Base-by-base conservation (phyloP, 352 stramenopile species). In the Pythium utonaiense region DNA sequence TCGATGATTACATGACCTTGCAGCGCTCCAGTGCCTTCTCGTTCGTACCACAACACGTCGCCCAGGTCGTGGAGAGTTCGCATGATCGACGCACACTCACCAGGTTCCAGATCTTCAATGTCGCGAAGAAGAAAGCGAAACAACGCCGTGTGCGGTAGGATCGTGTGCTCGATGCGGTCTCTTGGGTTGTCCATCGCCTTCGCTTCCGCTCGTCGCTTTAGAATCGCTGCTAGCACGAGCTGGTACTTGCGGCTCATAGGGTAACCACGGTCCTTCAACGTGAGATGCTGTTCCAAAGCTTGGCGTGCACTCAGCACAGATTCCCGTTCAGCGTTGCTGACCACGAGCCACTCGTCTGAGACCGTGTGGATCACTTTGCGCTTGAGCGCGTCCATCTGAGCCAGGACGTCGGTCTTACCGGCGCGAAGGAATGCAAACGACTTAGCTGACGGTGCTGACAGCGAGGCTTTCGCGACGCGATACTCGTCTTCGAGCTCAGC, bases 11-110 rank as follows among this genome's bases (percentile, higher is more conserved):
- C 44, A 0, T n/a, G 34, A 16, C 50, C 52, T 24, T 47, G 38
- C 14, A 62, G 25, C 3, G 44, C 33, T 2, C 60, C 53, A 1
- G 53, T 27, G 16, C 36, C 42, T 33, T 57, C 53, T 22, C 38
- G 53, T 28, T 65, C 50, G 36, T 60, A 70, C 56, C 56, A 65
- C 19, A 65, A 19, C 3, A 70, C 40, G 24, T 70, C 63, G 25
- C 63, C 63, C 6, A 70, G 44, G 28, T 70, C 51, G 27, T 70
- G 50, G 7, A 70, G 30, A 4, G 50, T 54, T 5, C 34, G 50
- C 14, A 70, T 41, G 16, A 65, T 62, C 14, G 42, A 28, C 1
- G 47, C 38, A 34, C 53, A 67, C 9, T 62, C 47, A 7, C 27
- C 53, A 14, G 50, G 34, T 13, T 60, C 21, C 12, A 69, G n/a